Base-by-base conservation (phyloP, 2,329 filamentous ascomycete species). In the Cadophora sp. region DNA sequence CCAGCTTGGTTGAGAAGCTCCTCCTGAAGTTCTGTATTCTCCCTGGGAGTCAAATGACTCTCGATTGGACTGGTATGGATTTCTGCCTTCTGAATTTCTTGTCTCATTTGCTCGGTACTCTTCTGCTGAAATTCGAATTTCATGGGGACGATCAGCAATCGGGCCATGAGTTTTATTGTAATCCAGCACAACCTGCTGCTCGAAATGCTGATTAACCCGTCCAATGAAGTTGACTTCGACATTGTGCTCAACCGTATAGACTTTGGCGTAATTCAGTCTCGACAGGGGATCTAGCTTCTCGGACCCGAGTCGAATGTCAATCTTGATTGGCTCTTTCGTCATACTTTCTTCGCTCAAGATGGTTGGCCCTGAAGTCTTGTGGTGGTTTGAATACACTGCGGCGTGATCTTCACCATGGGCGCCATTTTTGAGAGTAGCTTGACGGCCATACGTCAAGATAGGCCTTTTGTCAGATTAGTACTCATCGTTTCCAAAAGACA, bases 171-270 rank as follows among this genome's bases (percentile, higher is more conserved):
- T 45, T 45, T 16, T n/a, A 45, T 45, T 45, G 16, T 45, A 45
- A n/a, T 45, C 43, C 16, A 45, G 16, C 16, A 45, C 43, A 7
- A 45, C 43, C 13, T n/a, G 13, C n/a, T 45, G 43, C 43, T 45
- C 43, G 27, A 4, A 30, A 30, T 6, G 27, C 27, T 6, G 27
- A 6, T 30, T 30, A 6, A 30, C 27, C 6, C 6, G 27, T 30
- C 74, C 74, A 39, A 73, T 72, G 14, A 73, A 73, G n/a, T 53
- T 65, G 0, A 76, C 73, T 33, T 71, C 68, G 4, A 75, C 68
- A 48, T 73, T 74, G 33, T 76, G 68, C 48, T 76, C 74, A 5
- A 76, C 68, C 0, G 74, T 75, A 51, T 75, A 75, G 9, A 72
- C 47, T n/a, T 76, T 76, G 2, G 66, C 65, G 47, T 74, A 76